Evolutionary conservation across 2,329 filamentous ascomycete genomes (phyloP), one percentile per base, ranked within the genome.

Genomic region (Talaromyces marneffei): DNA sequence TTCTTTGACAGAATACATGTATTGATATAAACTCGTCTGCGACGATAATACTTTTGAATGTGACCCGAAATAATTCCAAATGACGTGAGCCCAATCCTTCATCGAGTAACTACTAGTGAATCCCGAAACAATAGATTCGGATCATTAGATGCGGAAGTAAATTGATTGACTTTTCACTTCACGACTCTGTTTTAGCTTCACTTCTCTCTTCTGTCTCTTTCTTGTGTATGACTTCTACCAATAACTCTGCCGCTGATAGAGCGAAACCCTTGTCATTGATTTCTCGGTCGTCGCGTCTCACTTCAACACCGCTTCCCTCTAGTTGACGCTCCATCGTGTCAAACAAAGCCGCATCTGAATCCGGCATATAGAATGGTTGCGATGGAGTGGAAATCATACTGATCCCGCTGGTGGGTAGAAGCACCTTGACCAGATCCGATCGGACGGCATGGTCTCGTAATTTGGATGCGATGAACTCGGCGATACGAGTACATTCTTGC

Each of bases 401-500:
- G 12, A 89, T 71, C 0, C 87, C 87, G 0, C 80, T 82, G 9
- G 70, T 75, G 0, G 87, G 87, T 7, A 90, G 68, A 72, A 86
- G 81, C 0, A 90, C 78, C 64, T 84, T 75, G 1, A 84, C 76
- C 58, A 75, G 69, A 0, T 75, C 69, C 9, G 77, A 75, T 16
- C 75, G 66, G n/a, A 64, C 73, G 0, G 77, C 74, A 54, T 74
- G 69, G 0, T 67, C 67, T 39, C 66, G 77, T 39, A 89, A 71
- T 68, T 86, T 86, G 10, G 71, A 67, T 0, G 78, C 80, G 44
- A 90, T 82, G 56, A 84, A 83, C 0, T 69, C 66, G 0, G 83
- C 86, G n/a, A 89, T 78, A 46, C 76, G 69, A 25, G 61, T 65
- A 63, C 82, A 84, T 68, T 90, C 87, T 1, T 82, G 78, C n/a